These are phyloP conservation scores for Umbelopsis sp. DNA, from an alignment of 192 early-diverging fungal species.

Conservation along the genomic window DNA sequence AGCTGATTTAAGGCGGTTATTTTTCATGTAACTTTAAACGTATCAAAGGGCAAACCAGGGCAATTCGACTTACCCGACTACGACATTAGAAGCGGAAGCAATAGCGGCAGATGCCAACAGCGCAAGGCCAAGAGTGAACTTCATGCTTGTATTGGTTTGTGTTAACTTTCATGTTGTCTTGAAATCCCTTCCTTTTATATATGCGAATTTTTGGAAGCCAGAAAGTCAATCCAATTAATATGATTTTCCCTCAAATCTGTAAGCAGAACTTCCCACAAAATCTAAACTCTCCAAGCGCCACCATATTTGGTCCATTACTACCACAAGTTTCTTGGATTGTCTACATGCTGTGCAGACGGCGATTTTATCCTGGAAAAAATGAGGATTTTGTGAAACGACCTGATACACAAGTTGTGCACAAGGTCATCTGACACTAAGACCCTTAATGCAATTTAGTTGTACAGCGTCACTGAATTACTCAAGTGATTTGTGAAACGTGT, in stretches of 20 bases:
- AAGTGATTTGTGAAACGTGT: no score
- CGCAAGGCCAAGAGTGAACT: neutral
- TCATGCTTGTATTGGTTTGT: neutral
- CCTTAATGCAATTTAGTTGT: neutral
- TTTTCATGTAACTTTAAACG: no score
- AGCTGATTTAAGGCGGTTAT: neutral
- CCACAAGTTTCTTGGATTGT: neutral
- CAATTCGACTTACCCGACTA: neutral
- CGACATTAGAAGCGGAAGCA: neutral
- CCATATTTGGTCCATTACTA: neutral
- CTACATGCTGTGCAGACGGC: neutral
- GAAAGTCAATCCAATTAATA: neutral
- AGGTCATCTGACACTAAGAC: conserved; percentile 5
- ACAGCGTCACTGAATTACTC: no score
- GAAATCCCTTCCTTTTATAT: neutral
- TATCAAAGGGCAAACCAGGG: neutral
- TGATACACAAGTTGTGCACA: neutral
- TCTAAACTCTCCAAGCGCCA: conserved; percentile 2
- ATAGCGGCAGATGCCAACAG: neutral
- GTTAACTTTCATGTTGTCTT: neutral
- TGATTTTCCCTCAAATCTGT: neutral
- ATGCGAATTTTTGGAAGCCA: neutral
- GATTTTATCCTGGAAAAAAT: neutral
- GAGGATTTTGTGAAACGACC: neutral
- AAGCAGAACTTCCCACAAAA: conserved; percentile 2